Conservation (phyloP, 805 yeast genomes). For the Wickerhamiella domercqiae region DNA sequence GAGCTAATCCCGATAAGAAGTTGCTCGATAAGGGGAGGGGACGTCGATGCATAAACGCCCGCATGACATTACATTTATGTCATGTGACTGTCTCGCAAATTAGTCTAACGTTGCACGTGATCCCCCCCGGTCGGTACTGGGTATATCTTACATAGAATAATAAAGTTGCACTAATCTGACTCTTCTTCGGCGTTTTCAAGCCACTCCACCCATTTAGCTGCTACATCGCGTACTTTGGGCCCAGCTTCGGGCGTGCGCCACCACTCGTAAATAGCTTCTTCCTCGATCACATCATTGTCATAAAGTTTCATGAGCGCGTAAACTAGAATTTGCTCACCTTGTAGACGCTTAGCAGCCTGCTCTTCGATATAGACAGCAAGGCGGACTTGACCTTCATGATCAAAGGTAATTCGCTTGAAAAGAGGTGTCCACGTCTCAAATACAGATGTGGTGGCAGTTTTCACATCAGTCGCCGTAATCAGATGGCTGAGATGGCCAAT, state of each 20-base stretch:
- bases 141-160: too few relatives aligned
- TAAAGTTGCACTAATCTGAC: constrained; percentile 37
- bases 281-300: constrained; percentile 69
- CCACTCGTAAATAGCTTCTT: constrained; percentile 68
- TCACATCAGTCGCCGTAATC: constrained; percentile 58
- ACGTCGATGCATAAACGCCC: too few relatives aligned
- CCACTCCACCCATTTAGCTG: constrained; percentile 76
- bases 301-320: constrained; percentile 49
- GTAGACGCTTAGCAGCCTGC: constrained; percentile 27
- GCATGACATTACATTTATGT: too few relatives aligned
- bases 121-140: too few relatives aligned
- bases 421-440: constrained; percentile 71
- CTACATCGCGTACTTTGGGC: constrained; percentile 36
- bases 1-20: too few relatives aligned
- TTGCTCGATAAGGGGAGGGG: too few relatives aligned
- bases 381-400: constrained; percentile 61
- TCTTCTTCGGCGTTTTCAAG: constrained; percentile 63
- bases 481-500: constrained; percentile 54
- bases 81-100: too few relatives aligned
- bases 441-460: constrained; percentile 62
- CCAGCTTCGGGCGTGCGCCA: constrained; percentile 43
- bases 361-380: constrained; percentile 35
- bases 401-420: constrained; percentile 75
- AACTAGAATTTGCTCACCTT: constrained; percentile 32
- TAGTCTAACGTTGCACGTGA: too few relatives aligned